Evolutionary conservation across 2,329 filamentous ascomycete genomes (phyloP).

Genomic region (Arthrobotrys entomopaga): DNA sequence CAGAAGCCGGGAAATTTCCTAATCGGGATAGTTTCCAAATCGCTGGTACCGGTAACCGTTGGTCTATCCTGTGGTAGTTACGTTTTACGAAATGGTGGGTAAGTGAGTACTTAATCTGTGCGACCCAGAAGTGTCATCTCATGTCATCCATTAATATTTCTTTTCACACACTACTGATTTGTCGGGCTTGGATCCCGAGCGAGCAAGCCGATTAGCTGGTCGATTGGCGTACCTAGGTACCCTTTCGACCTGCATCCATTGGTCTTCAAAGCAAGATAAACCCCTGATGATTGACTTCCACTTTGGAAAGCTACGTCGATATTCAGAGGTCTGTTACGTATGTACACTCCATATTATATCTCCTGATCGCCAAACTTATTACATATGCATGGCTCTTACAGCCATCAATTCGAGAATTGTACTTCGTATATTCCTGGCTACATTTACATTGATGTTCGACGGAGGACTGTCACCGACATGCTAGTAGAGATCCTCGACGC

Average conservation of each 20-base stretch:
- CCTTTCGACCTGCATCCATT: neutral
- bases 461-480: neutral
- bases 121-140: constrained; percentile 10
- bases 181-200: constrained; percentile 34
- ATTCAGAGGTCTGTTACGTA: neutral
- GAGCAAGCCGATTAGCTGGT: no score
- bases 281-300: constrained; percentile 36
- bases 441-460: neutral
- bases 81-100: constrained; percentile 2
- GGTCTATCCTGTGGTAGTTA: neutral
- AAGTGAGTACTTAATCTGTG: no score
- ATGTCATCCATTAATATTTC: no score
- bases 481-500: no score
- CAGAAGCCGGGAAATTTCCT: constrained; percentile 36
- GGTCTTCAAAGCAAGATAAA: neutral
- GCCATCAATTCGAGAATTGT: no score
- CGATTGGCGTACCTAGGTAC: constrained; percentile 1
- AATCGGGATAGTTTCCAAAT: constrained; percentile 8
- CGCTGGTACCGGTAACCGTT: neutral
- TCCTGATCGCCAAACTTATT: constrained; percentile 2
- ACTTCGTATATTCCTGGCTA: no score
- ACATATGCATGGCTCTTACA: no score
- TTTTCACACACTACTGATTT: neutral
- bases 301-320: constrained; percentile 2
- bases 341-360: neutral